Percentiles rank a stretch among this genome's conserved stretches.
Conservation (phyloP, 2,329 filamentous ascomycete species). For the Trichoderma sp. region DNA sequence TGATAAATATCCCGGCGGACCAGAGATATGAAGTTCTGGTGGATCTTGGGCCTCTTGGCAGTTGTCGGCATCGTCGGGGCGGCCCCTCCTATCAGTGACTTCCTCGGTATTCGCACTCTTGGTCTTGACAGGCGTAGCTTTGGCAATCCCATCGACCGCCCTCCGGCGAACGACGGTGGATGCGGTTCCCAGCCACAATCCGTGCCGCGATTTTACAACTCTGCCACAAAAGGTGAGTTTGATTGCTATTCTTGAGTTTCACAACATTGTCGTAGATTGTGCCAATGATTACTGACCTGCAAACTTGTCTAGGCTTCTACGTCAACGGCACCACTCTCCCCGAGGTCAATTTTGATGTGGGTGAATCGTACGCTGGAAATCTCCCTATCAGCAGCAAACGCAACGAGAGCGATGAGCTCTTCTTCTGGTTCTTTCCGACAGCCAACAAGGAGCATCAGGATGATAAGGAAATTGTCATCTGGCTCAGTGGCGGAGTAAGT, state of each 20-base stretch:
- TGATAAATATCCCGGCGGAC: too few relatives aligned
- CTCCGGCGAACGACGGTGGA: neutral
- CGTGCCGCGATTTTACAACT: constrained; percentile 10
- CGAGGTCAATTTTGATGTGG: constrained; percentile 70
- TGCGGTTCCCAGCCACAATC: neutral
- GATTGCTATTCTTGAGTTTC: too few relatives aligned
- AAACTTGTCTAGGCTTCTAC: constrained; percentile 54
- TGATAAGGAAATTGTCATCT: constrained; percentile 64
- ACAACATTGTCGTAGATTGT: neutral
- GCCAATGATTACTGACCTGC: neutral
- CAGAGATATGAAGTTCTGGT: constrained; percentile 10
- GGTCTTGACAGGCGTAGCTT: neutral
- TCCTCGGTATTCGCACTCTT: neutral
- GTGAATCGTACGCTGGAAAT: constrained; percentile 66
- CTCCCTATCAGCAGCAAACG: constrained; percentile 53
- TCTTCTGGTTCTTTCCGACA: constrained; percentile 70
- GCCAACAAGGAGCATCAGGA: constrained; percentile 48
- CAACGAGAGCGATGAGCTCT: constrained; percentile 58
- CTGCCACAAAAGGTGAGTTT: constrained; percentile 11
- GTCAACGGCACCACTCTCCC: constrained; percentile 69
- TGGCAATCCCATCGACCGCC: neutral
- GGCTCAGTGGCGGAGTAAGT: constrained; percentile 59
- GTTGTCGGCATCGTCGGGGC: neutral
- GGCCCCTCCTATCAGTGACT: neutral
- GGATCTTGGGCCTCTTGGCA: constrained; percentile 2